A percentile compares a stretch with the other conserved stretches of the same genome.
Conservation (phyloP, 2,329 filamentous ascomycete genomes). For the Pezicula neosporulosa region DNA sequence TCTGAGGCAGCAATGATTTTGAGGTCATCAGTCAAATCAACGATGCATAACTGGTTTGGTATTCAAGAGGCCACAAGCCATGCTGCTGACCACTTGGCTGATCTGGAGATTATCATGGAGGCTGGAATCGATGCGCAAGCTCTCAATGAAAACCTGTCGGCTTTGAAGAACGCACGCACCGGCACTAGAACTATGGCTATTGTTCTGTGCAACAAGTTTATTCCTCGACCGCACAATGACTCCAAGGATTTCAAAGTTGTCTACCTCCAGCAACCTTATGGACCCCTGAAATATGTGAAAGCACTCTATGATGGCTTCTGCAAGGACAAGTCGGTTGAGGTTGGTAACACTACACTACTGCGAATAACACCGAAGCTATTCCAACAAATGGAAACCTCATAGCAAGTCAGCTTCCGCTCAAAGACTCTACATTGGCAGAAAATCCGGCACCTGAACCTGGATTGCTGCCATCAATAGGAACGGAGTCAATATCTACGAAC, state of each 20-base stretch:
- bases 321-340: not conserved
- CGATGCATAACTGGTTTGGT: constrained; percentile 22
- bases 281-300: not conserved
- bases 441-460: too few relatives aligned
- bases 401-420: too few relatives aligned
- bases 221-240: constrained; percentile 15
- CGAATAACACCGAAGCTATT: not conserved
- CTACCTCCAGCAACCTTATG: constrained; percentile 25
- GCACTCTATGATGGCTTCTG: not conserved
- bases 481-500: not conserved
- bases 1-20: constrained; percentile 21
- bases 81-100: constrained; percentile 6
- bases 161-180: constrained; percentile 8
- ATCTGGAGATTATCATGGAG: constrained; percentile 25
- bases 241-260: constrained; percentile 19
- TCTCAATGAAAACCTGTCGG: constrained; percentile 16
- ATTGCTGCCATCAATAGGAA: not conserved
- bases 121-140: constrained; percentile 17
- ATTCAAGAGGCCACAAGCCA: constrained; percentile 13
- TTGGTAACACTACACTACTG: too few relatives aligned
- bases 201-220: constrained; percentile 20
- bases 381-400: not conserved
- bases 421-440: too few relatives aligned
- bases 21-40: constrained; percentile 14
- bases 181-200: constrained; percentile 14